These are phyloP conservation scores for Cichorium intybus DNA, from an alignment of 140 eudicot species.

Conservation along the genomic window DNA sequence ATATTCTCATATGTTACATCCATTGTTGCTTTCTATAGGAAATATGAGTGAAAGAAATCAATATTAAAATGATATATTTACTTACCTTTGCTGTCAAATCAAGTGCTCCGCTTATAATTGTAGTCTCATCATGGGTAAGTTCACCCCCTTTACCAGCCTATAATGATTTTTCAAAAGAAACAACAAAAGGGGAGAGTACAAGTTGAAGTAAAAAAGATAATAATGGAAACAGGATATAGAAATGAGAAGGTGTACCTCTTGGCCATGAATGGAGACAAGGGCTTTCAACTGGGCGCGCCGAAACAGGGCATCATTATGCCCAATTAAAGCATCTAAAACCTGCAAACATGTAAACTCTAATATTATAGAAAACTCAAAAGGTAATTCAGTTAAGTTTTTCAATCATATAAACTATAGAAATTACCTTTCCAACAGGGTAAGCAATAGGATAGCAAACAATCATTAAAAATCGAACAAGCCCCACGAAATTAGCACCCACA, in stretches of 20 bases:
- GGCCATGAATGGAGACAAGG: constrained; percentile 87
- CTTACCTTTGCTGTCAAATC: constrained; percentile 86
- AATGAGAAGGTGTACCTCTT: constrained; percentile 48
- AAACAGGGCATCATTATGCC: constrained; percentile 75
- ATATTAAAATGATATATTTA: constrained; percentile 7
- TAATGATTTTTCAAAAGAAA: constrained; percentile 8
- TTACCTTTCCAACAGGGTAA: constrained; percentile 95
- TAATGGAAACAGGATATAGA: neutral
- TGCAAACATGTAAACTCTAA: constrained; percentile 25
- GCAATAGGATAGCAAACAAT: constrained; percentile 83
- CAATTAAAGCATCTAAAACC: constrained; percentile 78
- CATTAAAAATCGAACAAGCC: constrained; percentile 91
- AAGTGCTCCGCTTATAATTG: constrained; percentile 95
- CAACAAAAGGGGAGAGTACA: constrained; percentile 1
- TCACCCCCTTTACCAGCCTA: constrained; percentile 99
- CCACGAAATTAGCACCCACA: constrained; percentile 84
- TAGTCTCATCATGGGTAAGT: constrained; percentile 88
- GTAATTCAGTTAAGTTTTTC: neutral
- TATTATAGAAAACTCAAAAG: constrained; percentile 4
- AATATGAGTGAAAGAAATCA: constrained; percentile 3
- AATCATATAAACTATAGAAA: neutral
- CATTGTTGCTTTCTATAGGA: neutral
- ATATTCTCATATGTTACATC: constrained; percentile 8
- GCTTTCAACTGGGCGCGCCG: constrained; percentile 96
- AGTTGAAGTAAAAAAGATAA: neutral